Evolutionary conservation across 1,139 yeast species (phyloP).

Genomic region (Taphrina pruni): DNA sequence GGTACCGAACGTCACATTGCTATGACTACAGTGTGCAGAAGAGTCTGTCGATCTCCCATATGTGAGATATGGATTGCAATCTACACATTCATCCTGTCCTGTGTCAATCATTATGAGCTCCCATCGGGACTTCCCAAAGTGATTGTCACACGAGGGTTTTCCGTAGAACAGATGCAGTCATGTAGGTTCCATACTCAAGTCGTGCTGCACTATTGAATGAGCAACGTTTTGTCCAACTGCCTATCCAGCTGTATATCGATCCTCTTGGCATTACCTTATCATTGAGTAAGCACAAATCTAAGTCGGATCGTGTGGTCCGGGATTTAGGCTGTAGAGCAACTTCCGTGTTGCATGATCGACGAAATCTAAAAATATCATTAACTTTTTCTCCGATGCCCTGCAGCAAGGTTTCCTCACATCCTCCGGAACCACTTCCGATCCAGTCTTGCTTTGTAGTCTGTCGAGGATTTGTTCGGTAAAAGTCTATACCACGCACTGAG

Average conservation of each 20-base stretch:
- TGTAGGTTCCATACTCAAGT: no score
- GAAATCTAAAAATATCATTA: constrained; percentile 12
- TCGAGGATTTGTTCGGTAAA: constrained; percentile 5
- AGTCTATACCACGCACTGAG: constrained; percentile 27
- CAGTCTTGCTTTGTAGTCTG: constrained; percentile 5
- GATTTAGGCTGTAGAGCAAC: constrained; percentile 12
- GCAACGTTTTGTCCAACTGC: background rate
- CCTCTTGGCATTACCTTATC: background rate
- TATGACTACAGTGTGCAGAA: constrained; percentile 5
- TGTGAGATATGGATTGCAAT: background rate
- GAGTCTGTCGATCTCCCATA: background rate
- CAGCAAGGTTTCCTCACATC: constrained; percentile 4
- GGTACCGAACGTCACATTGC: background rate
- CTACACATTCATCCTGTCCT: background rate
- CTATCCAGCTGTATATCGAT: background rate
- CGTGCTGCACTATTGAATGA: background rate
- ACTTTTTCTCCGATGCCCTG: background rate
- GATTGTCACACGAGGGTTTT: no score
- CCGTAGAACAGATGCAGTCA: no score
- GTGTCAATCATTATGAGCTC: background rate
- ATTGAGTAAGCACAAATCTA: constrained; percentile 9
- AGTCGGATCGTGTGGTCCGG: background rate
- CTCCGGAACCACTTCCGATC: constrained; percentile 11
- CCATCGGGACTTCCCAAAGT: background rate
- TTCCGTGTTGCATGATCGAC: constrained; percentile 20